phyloP scores from a whole-genome alignment of 768 basidiomycete species.

The Albatrellus ellisii region DNA sequence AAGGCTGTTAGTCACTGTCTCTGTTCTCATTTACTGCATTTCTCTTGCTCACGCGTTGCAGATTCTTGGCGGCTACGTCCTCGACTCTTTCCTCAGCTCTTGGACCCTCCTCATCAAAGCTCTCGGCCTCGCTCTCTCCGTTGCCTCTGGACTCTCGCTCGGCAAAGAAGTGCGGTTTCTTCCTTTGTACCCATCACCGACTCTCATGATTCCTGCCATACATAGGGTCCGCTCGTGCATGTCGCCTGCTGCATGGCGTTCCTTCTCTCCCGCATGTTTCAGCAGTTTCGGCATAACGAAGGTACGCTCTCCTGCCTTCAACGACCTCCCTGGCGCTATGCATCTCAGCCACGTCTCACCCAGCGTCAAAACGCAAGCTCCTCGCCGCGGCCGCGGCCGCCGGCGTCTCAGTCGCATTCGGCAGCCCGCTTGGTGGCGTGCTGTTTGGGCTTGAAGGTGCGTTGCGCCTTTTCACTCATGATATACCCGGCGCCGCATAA shows the following conservation, averaged over 20 bases:
- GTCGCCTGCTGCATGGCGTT: conserved; percentile 76
- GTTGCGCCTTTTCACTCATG: not conserved
- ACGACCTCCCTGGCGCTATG: not conserved
- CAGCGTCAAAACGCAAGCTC: conserved; percentile 71
- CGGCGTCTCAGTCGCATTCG: conserved; percentile 82
- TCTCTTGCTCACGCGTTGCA: conserved; percentile 16
- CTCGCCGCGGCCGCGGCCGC: conserved; percentile 77
- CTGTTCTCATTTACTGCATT: not conserved
- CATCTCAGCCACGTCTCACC: not conserved
- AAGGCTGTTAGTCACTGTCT: conserved; percentile 41
- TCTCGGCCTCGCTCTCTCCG: conserved; percentile 68
- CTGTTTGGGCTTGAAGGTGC: conserved; percentile 70
- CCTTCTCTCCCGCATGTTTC: conserved; percentile 50
- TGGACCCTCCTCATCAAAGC: conserved; percentile 83
- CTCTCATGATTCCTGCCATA: not conserved
- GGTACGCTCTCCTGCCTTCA: conserved; percentile 24
- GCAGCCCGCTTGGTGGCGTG: conserved; percentile 77
- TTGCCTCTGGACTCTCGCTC: conserved; percentile 74
- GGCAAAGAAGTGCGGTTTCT: conserved; percentile 57
- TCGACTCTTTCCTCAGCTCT: conserved; percentile 74
- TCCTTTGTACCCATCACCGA: conserved; percentile 3
- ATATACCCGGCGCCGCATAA: not conserved
- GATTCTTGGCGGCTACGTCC: conserved; percentile 77
- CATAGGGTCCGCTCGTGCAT: conserved; percentile 71
- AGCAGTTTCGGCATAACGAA: conserved; percentile 68